These are phyloP conservation scores for Pulicaria dysenterica DNA, from an alignment of 129 eudicot genomes.

Conservation along the genomic window DNA sequence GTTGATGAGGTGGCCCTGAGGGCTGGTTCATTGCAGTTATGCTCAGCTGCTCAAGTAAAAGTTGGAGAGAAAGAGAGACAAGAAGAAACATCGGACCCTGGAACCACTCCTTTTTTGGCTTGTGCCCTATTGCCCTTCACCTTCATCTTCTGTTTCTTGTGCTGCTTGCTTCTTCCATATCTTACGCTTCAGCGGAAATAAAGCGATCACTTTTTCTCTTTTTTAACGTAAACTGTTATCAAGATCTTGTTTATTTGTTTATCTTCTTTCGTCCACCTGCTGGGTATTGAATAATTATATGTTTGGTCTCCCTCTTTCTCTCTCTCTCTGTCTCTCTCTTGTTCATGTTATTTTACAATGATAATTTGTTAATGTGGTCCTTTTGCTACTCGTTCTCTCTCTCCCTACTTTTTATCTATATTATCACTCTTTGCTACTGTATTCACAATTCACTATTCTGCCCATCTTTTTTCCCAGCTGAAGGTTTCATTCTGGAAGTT, in stretches of 20 bases:
- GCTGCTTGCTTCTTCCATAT: constrained; percentile 1
- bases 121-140: background rate
- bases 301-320: background rate
- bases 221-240: background rate
- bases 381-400: background rate
- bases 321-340: background rate
- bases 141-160: background rate
- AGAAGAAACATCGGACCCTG: background rate
- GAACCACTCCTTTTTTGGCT: background rate
- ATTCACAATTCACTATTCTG: background rate
- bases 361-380: background rate
- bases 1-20: too few relatives aligned
- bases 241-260: background rate
- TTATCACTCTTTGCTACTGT: constrained; percentile 7
- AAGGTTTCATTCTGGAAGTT: constrained; percentile 11
- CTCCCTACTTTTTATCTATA: background rate
- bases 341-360: background rate
- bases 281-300: background rate
- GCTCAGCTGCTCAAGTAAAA: too few relatives aligned
- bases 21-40: too few relatives aligned
- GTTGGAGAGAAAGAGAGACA: too few relatives aligned
- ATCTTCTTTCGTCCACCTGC: background rate
- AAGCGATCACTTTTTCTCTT: background rate
- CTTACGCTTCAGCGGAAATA: background rate
- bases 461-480: background rate